These are phyloP conservation scores for Monilinia fructigena DNA, from an alignment of 2,329 filamentous ascomycete species.

Conservation along the genomic window DNA sequence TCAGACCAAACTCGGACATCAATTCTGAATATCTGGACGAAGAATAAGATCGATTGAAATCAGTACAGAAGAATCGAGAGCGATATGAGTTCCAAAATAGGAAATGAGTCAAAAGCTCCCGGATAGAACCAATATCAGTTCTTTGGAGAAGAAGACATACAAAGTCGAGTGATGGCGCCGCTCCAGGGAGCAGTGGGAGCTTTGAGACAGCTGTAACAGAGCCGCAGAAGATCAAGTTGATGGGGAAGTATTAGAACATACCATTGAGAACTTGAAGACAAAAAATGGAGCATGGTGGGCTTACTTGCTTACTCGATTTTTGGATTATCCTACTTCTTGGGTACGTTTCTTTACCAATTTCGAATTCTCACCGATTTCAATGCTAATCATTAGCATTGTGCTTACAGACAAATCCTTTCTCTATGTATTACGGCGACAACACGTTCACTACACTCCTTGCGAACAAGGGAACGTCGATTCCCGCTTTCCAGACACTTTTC, in stretches of 20 bases:
- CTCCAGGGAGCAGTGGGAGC: conserved; percentile 23
- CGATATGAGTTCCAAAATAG: conserved; percentile 16
- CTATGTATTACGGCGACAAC: conserved; percentile 88
- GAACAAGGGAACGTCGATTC: conserved; percentile 70
- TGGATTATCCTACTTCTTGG: conserved; percentile 79
- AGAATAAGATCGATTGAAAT: conserved; percentile 21
- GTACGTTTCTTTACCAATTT: conserved; percentile 43
- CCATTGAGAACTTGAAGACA: conserved; percentile 55
- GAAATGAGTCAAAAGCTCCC: conserved; percentile 24
- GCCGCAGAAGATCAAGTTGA: conserved; percentile 25
- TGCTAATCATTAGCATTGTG: neutral
- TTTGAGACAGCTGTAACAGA: conserved; percentile 26
- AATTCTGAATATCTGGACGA: conserved; percentile 16
- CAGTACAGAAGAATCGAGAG: conserved; percentile 18
- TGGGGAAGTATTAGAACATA: conserved; percentile 39
- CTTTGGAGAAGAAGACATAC: conserved; percentile 25
- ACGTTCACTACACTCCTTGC: conserved; percentile 80
- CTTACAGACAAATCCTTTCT: conserved; percentile 68
- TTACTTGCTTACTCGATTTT: conserved; percentile 83
- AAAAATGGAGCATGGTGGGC: conserved; percentile 60
- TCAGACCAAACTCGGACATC: conserved; percentile 25
- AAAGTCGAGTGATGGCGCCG: conserved; percentile 34
- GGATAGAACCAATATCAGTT: conserved; percentile 29
- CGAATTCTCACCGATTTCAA: no score
- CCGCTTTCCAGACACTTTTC: conserved; percentile 93